Evolutionary conservation across 2,329 filamentous ascomycete species (phyloP).

Genomic region (Lasiodiplodia hormozganensis): DNA sequence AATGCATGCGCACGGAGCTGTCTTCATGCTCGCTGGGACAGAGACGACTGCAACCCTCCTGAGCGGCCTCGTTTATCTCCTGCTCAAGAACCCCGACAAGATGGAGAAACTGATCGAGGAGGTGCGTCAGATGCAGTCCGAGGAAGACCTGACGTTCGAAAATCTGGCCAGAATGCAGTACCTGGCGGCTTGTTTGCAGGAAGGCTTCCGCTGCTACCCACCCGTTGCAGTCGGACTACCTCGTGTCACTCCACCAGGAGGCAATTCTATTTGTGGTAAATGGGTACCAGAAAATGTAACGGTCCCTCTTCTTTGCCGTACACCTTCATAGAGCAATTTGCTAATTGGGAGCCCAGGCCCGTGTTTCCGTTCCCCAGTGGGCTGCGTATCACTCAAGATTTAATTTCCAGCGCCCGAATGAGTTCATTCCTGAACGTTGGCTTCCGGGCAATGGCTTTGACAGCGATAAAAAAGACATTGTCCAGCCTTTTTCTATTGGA

Average conservation of each 20-base stretch:
- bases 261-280: constrained; percentile 45
- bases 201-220: constrained; percentile 43
- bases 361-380: constrained; percentile 34
- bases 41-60: constrained; percentile 52
- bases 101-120: constrained; percentile 1
- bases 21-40: constrained; percentile 43
- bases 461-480: constrained; percentile 41
- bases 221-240: constrained; percentile 46
- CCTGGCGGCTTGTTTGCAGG: constrained; percentile 44
- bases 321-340: not conserved
- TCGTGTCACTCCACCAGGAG: constrained; percentile 42
- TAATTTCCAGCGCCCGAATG: constrained; percentile 45
- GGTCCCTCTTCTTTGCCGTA: not conserved
- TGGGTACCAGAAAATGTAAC: constrained; percentile 43
- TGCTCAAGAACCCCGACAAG: constrained; percentile 36
- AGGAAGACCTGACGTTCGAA: not conserved
- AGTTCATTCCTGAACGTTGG: constrained; percentile 53
- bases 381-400: constrained; percentile 22
- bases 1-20: not conserved
- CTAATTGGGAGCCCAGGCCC: constrained; percentile 30
- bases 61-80: constrained; percentile 44
- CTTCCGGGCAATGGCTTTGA: constrained; percentile 37
- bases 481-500: constrained; percentile 55
- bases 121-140: not conserved
- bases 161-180: constrained; percentile 4